phyloP scores from a whole-genome alignment of 2,329 filamentous ascomycete species.

The Keithomyces neogunnii region DNA sequence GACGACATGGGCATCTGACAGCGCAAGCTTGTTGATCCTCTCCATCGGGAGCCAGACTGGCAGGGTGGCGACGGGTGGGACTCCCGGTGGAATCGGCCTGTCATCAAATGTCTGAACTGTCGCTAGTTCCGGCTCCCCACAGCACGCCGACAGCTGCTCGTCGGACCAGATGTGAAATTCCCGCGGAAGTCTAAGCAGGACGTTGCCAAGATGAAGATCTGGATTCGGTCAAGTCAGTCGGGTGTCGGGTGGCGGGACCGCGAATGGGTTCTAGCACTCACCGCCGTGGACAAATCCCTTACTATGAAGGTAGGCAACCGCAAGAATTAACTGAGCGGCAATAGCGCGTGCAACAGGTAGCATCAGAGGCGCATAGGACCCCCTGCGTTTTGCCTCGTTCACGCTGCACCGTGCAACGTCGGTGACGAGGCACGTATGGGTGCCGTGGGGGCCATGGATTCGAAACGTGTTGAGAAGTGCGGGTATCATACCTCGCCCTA shows the following conservation, averaged over 20 bases:
- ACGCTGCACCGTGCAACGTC: conserved; percentile 16
- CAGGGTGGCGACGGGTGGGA: conserved; percentile 11
- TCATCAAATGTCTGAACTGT: conserved; percentile 5
- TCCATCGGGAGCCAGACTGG: conserved; percentile 14
- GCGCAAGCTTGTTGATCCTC: not conserved
- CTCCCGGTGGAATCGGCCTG: conserved; percentile 13
- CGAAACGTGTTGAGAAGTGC: conserved; percentile 13
- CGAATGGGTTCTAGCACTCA: conserved; percentile 1
- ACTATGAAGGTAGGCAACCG: conserved; percentile 12
- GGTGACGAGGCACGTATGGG: conserved; percentile 15
- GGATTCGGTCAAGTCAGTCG: not conserved
- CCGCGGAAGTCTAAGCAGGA: conserved; percentile 9
- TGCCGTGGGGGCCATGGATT: conserved; percentile 14
- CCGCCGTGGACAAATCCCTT: conserved; percentile 14
- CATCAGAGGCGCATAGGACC: conserved; percentile 4
- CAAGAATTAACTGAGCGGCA: conserved; percentile 13
- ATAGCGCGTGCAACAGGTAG: conserved; percentile 13
- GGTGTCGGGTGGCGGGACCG: not conserved
- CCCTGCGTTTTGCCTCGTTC: conserved; percentile 10
- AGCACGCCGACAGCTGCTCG: not conserved
- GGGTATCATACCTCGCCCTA: conserved; percentile 7
- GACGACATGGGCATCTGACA: conserved; percentile 3
- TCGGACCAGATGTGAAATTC: conserved; percentile 10
- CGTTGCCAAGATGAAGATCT: conserved; percentile 15
- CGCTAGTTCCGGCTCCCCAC: not conserved